Evolutionary conservation across 1,284 basidiomycete species (phyloP).

Genomic region (Heliocybe sulcata): DNA sequence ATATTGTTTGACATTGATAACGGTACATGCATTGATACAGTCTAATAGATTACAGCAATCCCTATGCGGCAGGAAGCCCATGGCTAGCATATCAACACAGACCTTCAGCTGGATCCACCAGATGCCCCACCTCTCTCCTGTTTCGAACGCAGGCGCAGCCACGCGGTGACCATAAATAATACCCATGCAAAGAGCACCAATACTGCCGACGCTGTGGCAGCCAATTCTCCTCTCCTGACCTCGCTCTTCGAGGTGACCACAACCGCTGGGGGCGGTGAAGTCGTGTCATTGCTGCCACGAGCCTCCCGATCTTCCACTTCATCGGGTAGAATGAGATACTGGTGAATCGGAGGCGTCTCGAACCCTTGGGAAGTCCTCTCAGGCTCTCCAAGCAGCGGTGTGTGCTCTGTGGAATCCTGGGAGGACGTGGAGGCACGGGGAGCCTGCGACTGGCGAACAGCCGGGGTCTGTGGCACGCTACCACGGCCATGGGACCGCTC

Average conservation of each 20-base stretch:
- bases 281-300: not conserved
- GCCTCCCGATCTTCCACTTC: not conserved
- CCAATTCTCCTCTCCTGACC: conserved; percentile 43
- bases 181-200: conserved; percentile 56
- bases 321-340: not conserved
- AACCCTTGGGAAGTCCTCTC: not conserved
- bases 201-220: conserved; percentile 32
- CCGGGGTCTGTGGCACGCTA: conserved; percentile 13
- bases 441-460: not conserved
- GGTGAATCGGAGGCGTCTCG: not conserved
- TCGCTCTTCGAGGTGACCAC: conserved; percentile 14
- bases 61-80: not conserved
- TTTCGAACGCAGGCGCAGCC: conserved; percentile 42
- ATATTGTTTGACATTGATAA: not conserved
- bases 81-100: conserved; percentile 4
- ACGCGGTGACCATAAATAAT: conserved; percentile 60
- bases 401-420: not conserved
- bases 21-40: not conserved
- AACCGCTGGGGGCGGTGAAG: not conserved
- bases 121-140: conserved; percentile 20
- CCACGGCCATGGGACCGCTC: conserved; percentile 1
- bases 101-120: conserved; percentile 9
- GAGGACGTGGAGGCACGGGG: not conserved
- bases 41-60: not conserved
- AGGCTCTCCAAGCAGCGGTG: not conserved